These are phyloP conservation scores for Boletus pseudo-olivaceus DNA, from an alignment of 768 basidiomycete genomes.

Conservation along the genomic window DNA sequence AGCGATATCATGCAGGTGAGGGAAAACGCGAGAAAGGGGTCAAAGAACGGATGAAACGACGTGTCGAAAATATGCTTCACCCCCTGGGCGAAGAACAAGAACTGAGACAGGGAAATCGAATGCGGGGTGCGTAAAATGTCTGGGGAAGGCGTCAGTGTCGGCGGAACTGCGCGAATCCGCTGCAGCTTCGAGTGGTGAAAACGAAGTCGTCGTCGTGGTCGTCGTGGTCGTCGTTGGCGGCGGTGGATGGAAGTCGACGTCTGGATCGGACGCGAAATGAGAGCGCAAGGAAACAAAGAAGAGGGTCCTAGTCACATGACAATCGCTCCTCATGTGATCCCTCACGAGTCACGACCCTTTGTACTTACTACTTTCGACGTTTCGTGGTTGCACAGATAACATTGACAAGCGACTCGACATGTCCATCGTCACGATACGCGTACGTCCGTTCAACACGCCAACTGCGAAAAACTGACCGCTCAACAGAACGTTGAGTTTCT, in stretches of 20 bases:
- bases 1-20: conserved; percentile 20
- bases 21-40: background rate
- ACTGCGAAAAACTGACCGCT: background rate
- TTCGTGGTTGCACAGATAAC: background rate
- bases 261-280: conserved; percentile 24
- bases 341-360: too few relatives aligned
- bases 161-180: background rate
- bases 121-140: background rate
- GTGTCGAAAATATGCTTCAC: conserved; percentile 7
- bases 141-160: background rate
- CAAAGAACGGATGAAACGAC: background rate
- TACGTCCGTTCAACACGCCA: conserved; percentile 29
- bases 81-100: conserved; percentile 8
- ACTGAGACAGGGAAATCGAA: conserved; percentile 2
- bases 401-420: conserved; percentile 29
- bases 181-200: background rate
- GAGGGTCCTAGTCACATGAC: background rate
- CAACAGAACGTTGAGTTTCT: conserved; percentile 82
- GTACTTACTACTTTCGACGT: too few relatives aligned
- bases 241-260: conserved; percentile 9
- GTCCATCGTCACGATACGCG: conserved; percentile 71
- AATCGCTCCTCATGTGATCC: background rate
- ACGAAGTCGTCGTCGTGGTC: conserved; percentile 2
- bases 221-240: conserved; percentile 10
- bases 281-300: conserved; percentile 16